Conservation (phyloP, 805 yeast species). For the Saccharomycopsis javanensis region DNA sequence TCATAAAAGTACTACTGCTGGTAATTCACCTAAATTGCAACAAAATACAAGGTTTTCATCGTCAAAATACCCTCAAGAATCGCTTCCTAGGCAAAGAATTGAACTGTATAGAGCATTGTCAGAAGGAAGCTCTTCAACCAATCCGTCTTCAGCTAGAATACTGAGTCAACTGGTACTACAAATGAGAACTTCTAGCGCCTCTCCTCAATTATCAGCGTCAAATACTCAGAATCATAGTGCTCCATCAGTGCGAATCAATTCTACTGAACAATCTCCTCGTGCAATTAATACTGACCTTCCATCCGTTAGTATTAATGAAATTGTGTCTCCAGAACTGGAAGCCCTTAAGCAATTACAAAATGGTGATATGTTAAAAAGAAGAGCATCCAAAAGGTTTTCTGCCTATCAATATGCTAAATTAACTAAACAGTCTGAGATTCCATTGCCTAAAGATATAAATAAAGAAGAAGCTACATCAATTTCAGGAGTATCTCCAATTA, state of each 20-base stretch:
- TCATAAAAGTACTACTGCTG: neutral
- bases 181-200: neutral
- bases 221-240: neutral
- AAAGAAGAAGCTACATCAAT: neutral
- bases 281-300: neutral
- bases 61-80: neutral
- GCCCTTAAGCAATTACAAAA: constrained; percentile 73
- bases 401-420: constrained; percentile 86
- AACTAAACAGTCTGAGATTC: constrained; percentile 17
- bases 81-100: constrained; percentile 14
- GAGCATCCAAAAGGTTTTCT: constrained; percentile 89
- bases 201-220: neutral
- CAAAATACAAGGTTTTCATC: neutral
- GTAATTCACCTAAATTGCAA: neutral
- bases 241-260: neutral
- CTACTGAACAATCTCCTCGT: neutral
- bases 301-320: neutral
- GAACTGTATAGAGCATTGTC: constrained; percentile 5
- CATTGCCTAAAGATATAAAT: constrained; percentile 17
- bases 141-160: neutral
- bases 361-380: constrained; percentile 73
- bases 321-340: constrained; percentile 29
- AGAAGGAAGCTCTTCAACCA: neutral
- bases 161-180: neutral
- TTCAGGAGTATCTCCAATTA: neutral